Base-by-base conservation (phyloP, 2,329 filamentous ascomycete genomes). In the Grosmannia huntii region DNA sequence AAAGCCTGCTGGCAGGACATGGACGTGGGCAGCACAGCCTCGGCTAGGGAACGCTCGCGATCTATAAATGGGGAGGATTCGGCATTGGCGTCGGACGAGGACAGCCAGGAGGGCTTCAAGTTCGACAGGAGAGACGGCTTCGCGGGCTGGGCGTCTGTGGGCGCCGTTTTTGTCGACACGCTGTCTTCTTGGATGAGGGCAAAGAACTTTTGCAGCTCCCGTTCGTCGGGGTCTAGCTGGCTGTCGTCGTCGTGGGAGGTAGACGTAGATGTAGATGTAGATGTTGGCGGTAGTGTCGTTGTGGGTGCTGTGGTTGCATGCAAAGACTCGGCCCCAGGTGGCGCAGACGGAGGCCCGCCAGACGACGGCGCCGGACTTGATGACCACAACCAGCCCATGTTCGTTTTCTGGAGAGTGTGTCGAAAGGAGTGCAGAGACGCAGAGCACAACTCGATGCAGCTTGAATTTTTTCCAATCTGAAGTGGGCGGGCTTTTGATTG, bases 1-100 rank as follows among this genome's bases (percentile, higher is more conserved):
- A 99, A 97, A 65, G 90, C 87, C 61, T 86, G 80, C 56, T 89
- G 86, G 76, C 94, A 97, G 67, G 87, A 91, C 86, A 97, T 94
- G 56, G 79, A 83, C 49, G 84, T 84, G 0, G 90, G 89, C 61
- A 94, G 87, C 55, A 89, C 77, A 62, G 84, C 82, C 63, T 89
- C 83, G 64, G 84, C 80, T 60, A 87, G 70, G 28, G 61, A 58
- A 59, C 61, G 61, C 12, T 61, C 61, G 53, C 60, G 62, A 50
- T 53, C 51, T 59, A 59, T 33, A 52, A 60, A 57, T 21, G 60
- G 28, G 10, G 70, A 62, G 23, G 70, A 65, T 10, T 46, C 41
- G 25, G 19, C 53, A 5, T 16, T 12, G 19, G 25, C 38, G 3
- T 19, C 54, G 28, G 49, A n/a, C 5, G 28, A 56, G 2, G 46